Evolutionary conservation across 345 rosid genomes (phyloP).

Genomic region (Eucalyptus grandis): DNA sequence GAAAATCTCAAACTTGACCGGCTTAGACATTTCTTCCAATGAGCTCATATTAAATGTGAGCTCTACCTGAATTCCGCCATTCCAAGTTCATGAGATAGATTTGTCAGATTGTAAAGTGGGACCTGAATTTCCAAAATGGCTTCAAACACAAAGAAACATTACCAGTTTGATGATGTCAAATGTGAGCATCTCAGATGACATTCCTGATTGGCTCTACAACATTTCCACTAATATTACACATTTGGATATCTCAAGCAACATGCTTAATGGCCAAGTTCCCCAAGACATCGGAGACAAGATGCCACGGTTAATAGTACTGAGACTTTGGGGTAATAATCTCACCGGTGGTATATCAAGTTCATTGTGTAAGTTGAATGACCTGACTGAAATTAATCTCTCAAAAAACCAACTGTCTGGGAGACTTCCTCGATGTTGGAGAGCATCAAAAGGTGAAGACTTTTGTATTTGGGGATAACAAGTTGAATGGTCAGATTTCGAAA

Average conservation of each 20-base stretch:
- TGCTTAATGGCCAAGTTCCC: not conserved
- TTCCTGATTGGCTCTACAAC: not conserved
- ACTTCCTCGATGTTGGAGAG: not conserved
- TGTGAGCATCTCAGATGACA: not conserved
- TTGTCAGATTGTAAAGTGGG: not conserved
- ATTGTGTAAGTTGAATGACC: not conserved
- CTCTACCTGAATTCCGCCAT: not conserved
- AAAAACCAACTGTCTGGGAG: not conserved
- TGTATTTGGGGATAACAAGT: not conserved
- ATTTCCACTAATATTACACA: not conserved
- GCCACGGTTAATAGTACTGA: not conserved
- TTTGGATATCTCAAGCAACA: not conserved
- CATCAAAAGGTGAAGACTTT: not conserved
- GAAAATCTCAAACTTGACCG: too few species aligned
- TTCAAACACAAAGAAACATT: not conserved
- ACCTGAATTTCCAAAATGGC: not conserved
- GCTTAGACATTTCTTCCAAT: not conserved
- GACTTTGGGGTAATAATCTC: not conserved
- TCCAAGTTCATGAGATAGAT: not conserved
- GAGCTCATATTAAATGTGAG: not conserved
- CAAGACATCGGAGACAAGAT: not conserved
- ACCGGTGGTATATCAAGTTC: not conserved
- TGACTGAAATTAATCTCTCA: not conserved
- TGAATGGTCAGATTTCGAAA: not conserved
- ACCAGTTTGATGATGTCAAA: not conserved